phyloP scores from a whole-genome alignment of 352 stramenopile genomes.

The Phytophthora cryptogea region DNA sequence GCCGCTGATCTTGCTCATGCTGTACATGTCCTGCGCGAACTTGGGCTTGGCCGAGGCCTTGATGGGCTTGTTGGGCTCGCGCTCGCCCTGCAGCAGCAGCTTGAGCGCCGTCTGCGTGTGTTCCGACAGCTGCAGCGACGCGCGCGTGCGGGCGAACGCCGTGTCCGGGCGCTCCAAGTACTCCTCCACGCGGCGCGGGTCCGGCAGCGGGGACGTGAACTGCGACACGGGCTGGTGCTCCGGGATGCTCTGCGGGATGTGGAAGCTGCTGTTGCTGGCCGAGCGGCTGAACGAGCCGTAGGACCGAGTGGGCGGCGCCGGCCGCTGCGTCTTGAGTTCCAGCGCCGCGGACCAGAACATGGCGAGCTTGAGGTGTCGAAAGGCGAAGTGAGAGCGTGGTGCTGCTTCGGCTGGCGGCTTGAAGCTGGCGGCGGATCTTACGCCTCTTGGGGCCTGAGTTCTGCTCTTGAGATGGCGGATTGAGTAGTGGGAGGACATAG shows the following conservation, averaged over 20 bases:
- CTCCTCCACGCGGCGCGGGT: slow-evolving; percentile 32
- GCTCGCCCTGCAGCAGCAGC: slow-evolving; percentile 35
- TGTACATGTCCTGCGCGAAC: slow-evolving; percentile 25
- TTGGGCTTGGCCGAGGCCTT: slow-evolving; percentile 10
- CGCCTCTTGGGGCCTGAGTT: slow-evolving; percentile 13
- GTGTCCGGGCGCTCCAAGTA: slow-evolving; percentile 35
- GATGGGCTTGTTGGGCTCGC: slow-evolving; percentile 6
- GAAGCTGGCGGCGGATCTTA: slow-evolving; percentile 24
- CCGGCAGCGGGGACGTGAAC: slow-evolving; percentile 52
- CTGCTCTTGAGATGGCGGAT: slow-evolving; percentile 8
- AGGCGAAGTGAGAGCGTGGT: slow-evolving; percentile 14
- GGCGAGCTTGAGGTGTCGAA: slow-evolving; percentile 1
- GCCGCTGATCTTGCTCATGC: slow-evolving; percentile 29
- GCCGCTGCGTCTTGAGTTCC: slow-evolving; percentile 57
- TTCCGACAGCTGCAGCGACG: slow-evolving; percentile 32
- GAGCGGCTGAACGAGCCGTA: slow-evolving; percentile 70
- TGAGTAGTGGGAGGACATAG: slow-evolving; percentile 13
- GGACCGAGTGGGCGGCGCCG: slow-evolving; percentile 27
- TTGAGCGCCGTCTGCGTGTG: slow-evolving; percentile 40
- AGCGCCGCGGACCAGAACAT: slow-evolving; percentile 83
- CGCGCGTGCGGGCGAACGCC: slow-evolving; percentile 27
- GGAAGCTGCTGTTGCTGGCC: slow-evolving; percentile 42
- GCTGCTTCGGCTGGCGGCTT: background rate
- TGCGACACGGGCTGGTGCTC: slow-evolving; percentile 71
- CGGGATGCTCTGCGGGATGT: slow-evolving; percentile 77